Conservation (phyloP, 495 filamentous ascomycete genomes). For the Daldinia concentrica region DNA sequence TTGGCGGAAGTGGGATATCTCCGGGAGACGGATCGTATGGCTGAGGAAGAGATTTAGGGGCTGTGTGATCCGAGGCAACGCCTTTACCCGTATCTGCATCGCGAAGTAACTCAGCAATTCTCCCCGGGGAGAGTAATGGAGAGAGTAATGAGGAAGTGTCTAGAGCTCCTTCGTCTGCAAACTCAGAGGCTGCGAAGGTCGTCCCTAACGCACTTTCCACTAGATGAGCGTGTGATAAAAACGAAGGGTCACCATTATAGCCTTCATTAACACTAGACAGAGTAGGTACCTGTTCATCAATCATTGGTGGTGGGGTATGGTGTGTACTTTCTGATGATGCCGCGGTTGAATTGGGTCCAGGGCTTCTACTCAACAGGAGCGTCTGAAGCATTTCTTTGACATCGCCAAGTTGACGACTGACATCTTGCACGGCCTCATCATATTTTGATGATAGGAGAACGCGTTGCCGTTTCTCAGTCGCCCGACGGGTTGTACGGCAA, state of each 20-base stretch:
- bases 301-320: conserved; percentile 38
- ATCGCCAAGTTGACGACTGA: conserved; percentile 39
- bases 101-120: conserved; percentile 12
- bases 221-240: conserved; percentile 37
- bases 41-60: neutral
- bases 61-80: neutral
- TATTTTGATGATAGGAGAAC: conserved; percentile 42
- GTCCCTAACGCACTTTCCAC: conserved; percentile 30
- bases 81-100: neutral
- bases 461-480: conserved; percentile 41
- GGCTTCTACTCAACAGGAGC: conserved; percentile 16
- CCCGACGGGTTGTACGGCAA: conserved; percentile 37
- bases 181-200: conserved; percentile 22
- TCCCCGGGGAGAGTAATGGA: conserved; percentile 1
- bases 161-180: conserved; percentile 9
- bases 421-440: conserved; percentile 43
- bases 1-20: conserved; percentile 33
- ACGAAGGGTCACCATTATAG: conserved; percentile 39
- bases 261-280: conserved; percentile 33
- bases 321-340: conserved; percentile 13
- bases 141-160: conserved; percentile 8
- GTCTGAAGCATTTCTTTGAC: conserved; percentile 39
- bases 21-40: conserved; percentile 17
- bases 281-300: conserved; percentile 39
- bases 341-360: conserved; percentile 6